These are phyloP conservation scores for Leucosporidium scottii DNA, from an alignment of 768 basidiomycete species.

Conservation along the genomic window DNA sequence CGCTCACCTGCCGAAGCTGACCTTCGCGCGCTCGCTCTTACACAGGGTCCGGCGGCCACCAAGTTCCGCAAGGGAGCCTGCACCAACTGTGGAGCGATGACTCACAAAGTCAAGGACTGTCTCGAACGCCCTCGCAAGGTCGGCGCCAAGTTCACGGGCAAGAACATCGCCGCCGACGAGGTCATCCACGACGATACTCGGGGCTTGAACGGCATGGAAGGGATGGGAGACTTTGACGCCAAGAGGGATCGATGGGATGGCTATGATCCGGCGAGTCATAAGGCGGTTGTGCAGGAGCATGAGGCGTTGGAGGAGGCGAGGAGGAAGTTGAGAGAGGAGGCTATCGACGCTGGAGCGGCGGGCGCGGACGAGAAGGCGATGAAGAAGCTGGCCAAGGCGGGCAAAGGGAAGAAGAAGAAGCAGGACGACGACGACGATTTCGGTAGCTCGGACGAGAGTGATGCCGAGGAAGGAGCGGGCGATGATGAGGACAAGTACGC, in stretches of 20 bases:
- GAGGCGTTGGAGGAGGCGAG: conserved; percentile 83
- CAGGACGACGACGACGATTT: conserved; percentile 76
- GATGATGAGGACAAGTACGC: conserved; percentile 98
- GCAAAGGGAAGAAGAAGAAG: conserved; percentile 49
- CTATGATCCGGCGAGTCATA: conserved; percentile 83
- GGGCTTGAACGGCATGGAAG: conserved; percentile 42
- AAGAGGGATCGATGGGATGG: conserved; percentile 99
- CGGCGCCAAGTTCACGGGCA: conserved; percentile 86
- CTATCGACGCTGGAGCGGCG: conserved; percentile 87
- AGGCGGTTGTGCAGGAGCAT: conserved; percentile 84
- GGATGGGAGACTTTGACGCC: conserved; percentile 60
- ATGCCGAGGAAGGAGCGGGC: conserved; percentile 62
- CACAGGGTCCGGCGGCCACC: conserved; percentile 74
- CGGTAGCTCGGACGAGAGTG: conserved; percentile 66
- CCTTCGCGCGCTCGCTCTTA: neutral
- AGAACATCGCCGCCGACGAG: conserved; percentile 85
- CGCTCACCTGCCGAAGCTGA: neutral
- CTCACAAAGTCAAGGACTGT: conserved; percentile 84
- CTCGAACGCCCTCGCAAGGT: conserved; percentile 93
- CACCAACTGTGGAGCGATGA: conserved; percentile 97
- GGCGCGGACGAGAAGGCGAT: conserved; percentile 85
- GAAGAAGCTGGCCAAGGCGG: conserved; percentile 86
- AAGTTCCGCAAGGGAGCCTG: conserved; percentile 98
- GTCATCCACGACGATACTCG: conserved; percentile 67
- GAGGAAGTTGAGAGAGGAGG: conserved; percentile 85